Conservation (phyloP, 257 asterid species). For the Solanum paucissectum region DNA sequence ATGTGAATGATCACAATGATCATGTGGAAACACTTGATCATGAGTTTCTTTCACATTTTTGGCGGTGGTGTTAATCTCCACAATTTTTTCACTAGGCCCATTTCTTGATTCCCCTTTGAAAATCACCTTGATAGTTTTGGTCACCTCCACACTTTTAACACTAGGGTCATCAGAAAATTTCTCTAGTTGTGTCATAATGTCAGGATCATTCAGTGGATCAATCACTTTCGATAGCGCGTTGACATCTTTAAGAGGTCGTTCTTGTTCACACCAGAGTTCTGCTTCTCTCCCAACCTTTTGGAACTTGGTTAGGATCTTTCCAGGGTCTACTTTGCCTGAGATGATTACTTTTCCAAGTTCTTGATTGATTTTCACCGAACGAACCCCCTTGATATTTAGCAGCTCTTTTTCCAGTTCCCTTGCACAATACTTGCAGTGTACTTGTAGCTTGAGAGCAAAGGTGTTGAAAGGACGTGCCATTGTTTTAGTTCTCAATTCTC, state of each 20-base stretch:
- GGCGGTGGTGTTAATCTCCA: not conserved
- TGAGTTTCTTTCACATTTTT: not conserved
- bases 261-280: slow-evolving; percentile 7
- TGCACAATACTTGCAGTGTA: slow-evolving; percentile 10
- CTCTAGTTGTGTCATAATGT: not conserved
- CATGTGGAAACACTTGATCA: not conserved
- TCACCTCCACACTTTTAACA: not conserved
- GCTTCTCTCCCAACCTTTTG: slow-evolving; percentile 9
- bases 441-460: slow-evolving; percentile 4
- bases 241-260: not conserved
- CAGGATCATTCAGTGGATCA: not conserved
- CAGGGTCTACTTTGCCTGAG: slow-evolving; percentile 11
- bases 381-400: not conserved
- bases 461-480: not conserved
- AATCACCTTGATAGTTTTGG: not conserved
- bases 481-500: not conserved
- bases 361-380: not conserved
- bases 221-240: not conserved
- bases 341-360: slow-evolving; percentile 4
- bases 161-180: not conserved
- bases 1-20: not conserved
- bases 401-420: slow-evolving; percentile 1
- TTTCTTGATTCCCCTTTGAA: not conserved
- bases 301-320: not conserved
- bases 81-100: not conserved